Evolutionary conservation across 148 eudicot species (phyloP), one percentile per base, ranked within the genome.

Genomic region (Simmondsia chinensis): DNA sequence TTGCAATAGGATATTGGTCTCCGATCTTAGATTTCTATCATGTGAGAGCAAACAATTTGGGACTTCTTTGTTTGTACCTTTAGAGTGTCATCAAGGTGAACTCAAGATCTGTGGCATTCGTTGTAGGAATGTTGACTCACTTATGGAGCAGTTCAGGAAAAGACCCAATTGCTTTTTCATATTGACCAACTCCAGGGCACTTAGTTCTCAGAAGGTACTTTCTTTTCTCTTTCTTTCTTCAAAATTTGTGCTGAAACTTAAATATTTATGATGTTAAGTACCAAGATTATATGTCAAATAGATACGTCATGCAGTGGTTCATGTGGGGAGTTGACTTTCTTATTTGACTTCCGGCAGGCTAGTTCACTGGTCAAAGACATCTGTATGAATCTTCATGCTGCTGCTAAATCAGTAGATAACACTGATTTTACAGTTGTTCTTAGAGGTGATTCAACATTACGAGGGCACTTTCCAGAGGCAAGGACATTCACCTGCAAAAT

Each of bases 391-490:
- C 43, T 93, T 38, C 49, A 52, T 50, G 45, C 63, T 36, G 99
- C 99, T 33, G 80, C 94, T 48, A 77, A 77, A 68, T 58, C 64
- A 48, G 70, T 68, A 41, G 79, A 48, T 36, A 68, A 61, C 39
- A 48, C 49, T 23, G 89, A 86, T 46, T 93, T 69, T 48, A 86
- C 94, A 24, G 89, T 93, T 38, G 99, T 86, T 52, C 62, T 93
- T 61, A 77, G 99, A 51, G 99, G 99, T 33, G 99, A 93, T 66
- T 93, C 99, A 33, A 86, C 99, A 43, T 64, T 93, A 61, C 70
- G 99, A 24, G 99, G 99, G 13, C 96, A 93, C 68, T 93, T 93
- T 43, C 99, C 99, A 20, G 94, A 93, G 94, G 99, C 50, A 75
- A 72, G 82, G 39, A 24, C 33, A 3, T 46, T 40, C 26, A 16